A percentile compares a stretch with the other conserved stretches of the same genome.
Conservation (phyloP, 2,329 filamentous ascomycete species). For the Monosporascus sp. region DNA sequence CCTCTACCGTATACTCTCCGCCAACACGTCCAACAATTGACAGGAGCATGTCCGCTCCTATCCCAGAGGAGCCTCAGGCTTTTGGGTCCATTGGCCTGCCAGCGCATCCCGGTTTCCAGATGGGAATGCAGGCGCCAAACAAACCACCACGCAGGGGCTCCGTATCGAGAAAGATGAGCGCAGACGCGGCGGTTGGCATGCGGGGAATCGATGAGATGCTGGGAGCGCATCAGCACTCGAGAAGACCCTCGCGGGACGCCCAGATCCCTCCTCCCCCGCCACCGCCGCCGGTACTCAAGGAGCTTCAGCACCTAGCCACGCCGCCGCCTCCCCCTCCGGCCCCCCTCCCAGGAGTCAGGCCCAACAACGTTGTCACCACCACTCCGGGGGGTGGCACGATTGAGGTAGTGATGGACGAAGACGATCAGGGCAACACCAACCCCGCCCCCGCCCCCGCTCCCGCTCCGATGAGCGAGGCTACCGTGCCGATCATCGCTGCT, state of each 20-base stretch:
- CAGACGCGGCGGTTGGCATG: constrained; percentile 32
- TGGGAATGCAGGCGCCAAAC: constrained; percentile 19
- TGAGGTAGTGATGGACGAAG: constrained; percentile 63
- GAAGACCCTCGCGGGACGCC: constrained; percentile 47
- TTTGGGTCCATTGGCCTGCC: constrained; percentile 27
- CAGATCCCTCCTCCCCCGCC: constrained; percentile 48
- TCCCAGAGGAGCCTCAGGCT: constrained; percentile 40
- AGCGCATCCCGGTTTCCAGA: constrained; percentile 39
- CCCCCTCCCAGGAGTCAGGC: constrained; percentile 43
- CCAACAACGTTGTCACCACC: constrained; percentile 33
- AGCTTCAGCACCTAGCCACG: constrained; percentile 57
- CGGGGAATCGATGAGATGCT: constrained; percentile 45
- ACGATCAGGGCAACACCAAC: constrained; percentile 30
- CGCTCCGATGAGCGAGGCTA: constrained; percentile 35
- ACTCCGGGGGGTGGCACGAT: constrained; percentile 51
- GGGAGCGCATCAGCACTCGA: constrained; percentile 28
- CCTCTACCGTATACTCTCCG: constrained; percentile 57
- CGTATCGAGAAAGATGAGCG: constrained; percentile 33
- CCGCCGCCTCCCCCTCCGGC: constrained; percentile 60
- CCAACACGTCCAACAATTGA: constrained; percentile 45
- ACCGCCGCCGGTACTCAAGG: constrained; percentile 52
- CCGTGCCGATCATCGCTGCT: constrained; percentile 40
- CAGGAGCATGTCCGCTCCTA: constrained; percentile 59
- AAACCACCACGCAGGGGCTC: constrained; percentile 22
- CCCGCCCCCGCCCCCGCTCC: constrained; percentile 27